A percentile compares a stretch with the other conserved stretches of the same genome.
Evolutionary conservation across 2,329 filamentous ascomycete genomes (phyloP).

Genomic region (Trichothecium roseum): DNA sequence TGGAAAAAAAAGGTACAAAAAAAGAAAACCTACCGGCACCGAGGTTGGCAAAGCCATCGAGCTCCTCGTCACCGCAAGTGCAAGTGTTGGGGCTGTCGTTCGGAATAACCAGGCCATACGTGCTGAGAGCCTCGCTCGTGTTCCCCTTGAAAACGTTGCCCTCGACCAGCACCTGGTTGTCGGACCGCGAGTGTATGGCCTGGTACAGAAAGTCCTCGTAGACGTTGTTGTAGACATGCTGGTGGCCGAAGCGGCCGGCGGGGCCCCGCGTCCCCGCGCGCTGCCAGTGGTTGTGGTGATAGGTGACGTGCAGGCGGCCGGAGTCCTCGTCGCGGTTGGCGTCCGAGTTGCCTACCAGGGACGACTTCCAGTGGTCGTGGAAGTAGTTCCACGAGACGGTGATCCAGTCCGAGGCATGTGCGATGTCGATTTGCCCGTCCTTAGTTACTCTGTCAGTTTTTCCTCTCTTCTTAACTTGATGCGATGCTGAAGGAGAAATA

Average conservation of each 20-base stretch:
- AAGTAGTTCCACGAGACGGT: slow-evolving; percentile 38
- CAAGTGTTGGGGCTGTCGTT: slow-evolving; percentile 43
- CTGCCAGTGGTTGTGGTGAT: slow-evolving; percentile 39
- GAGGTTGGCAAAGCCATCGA: slow-evolving; percentile 43
- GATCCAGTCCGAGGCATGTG: slow-evolving; percentile 31
- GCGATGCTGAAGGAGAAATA: not conserved
- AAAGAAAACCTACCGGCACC: slow-evolving; percentile 31
- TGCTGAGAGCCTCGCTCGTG: slow-evolving; percentile 37
- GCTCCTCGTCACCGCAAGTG: slow-evolving; percentile 40
- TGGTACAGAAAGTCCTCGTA: slow-evolving; percentile 36
- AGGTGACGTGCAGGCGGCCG: slow-evolving; percentile 34
- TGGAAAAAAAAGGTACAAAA: not conserved
- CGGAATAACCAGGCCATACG: slow-evolving; percentile 45
- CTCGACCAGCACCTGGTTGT: slow-evolving; percentile 38
- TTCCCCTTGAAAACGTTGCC: slow-evolving; percentile 36
- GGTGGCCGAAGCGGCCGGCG: slow-evolving; percentile 36
- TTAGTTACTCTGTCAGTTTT: slow-evolving; percentile 6
- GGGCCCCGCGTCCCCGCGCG: slow-evolving; percentile 35
- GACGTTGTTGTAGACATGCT: slow-evolving; percentile 38
- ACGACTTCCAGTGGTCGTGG: slow-evolving; percentile 37
- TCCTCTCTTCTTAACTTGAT: too few species aligned
- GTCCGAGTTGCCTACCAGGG: slow-evolving; percentile 30
- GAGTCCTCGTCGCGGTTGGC: slow-evolving; percentile 27
- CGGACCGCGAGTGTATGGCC: slow-evolving; percentile 35
- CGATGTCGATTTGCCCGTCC: slow-evolving; percentile 35